These are phyloP conservation scores for Penicillium arizonense DNA, from an alignment of 495 filamentous ascomycete genomes.

Conservation along the genomic window DNA sequence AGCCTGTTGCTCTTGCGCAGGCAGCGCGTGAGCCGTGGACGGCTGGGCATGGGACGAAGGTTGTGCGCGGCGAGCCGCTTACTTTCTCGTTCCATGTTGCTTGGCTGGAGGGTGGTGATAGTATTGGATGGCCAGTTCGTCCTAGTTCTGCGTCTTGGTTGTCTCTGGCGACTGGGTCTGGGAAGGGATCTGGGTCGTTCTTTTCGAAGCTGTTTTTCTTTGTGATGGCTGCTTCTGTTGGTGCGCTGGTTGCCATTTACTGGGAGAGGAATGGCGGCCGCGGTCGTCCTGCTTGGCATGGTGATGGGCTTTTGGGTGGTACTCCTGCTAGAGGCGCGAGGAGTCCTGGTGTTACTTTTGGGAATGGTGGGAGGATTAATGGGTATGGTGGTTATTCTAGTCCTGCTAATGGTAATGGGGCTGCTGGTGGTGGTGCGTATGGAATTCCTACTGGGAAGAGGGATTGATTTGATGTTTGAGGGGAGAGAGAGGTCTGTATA, in stretches of 20 bases:
- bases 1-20: conserved; percentile 34
- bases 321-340: conserved; percentile 22
- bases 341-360: conserved; percentile 39
- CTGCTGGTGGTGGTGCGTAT: conserved; percentile 36
- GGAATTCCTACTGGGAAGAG: conserved; percentile 50
- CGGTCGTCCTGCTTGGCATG: conserved; percentile 29
- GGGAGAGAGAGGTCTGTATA: conserved; percentile 1
- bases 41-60: conserved; percentile 49
- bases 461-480: conserved; percentile 37
- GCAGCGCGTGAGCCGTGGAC: conserved; percentile 47
- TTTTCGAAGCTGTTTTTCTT: conserved; percentile 43
- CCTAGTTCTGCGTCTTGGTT: conserved; percentile 34
- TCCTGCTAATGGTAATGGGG: conserved; percentile 19
- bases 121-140: conserved; percentile 42
- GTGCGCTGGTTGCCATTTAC: conserved; percentile 44
- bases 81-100: conserved; percentile 77
- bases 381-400: conserved; percentile 53
- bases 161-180: conserved; percentile 26
- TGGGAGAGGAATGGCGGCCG: conserved; percentile 42
- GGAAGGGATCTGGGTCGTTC: conserved; percentile 17
- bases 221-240: conserved; percentile 42
- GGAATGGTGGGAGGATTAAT: conserved; percentile 44
- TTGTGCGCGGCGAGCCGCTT: conserved; percentile 85
- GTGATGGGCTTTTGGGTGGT: conserved; percentile 45
- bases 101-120: conserved; percentile 75